Base-by-base conservation (phyloP, 176 grass and related monocot genomes). In the Rhynchospora breviuscula region DNA sequence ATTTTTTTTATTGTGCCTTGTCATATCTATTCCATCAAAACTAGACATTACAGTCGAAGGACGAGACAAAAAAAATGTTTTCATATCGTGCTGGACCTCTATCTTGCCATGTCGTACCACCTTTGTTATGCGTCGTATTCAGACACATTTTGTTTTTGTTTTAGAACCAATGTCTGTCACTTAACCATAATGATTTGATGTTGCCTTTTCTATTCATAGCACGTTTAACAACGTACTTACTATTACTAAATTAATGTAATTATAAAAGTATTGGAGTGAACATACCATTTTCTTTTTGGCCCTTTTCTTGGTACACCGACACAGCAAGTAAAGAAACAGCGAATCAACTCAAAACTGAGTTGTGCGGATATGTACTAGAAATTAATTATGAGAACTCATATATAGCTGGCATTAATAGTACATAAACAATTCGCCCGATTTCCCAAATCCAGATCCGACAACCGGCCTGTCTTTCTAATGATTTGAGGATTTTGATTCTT, bases 361-460 rank as follows among this genome's bases (percentile, higher is more conserved):
- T 25, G 26, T 33, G 29, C 14, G 31, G 31, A 68, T 67, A 68
- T 18, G 65, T 18, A 44, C 65, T 7, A 40, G 65, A 68, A 68
- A 74, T 74, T 51, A 74, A 74, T 51, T 53, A 75, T 52, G 1
- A 75, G 44, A 53, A 53, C 10, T 29, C 5, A 25, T 29, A 29
- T 29, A 29, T 53, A 25, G 71, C 48, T 72, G 18, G 8, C 17
- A 22, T 48, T 72, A 29, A 29, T 29, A 10, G 5, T 72, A 72
- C 10, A 48, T 22, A 22, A 46, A 70, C 18, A 22, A 19, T 59
- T 74, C 69, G 6, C 46, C 54, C n/a, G 78, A 63, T 81, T 81
- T 80, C 9, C 58, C 31, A 81, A 79, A 81, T 63, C 78, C 9
- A 45, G 78, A 81, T 63, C 78, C 78, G 59, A 81, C 56, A 81